Percentiles rank a stretch among this genome's conserved stretches.
Evolutionary conservation across 2,329 filamentous ascomycete species (phyloP).

Genomic region (Apiospora phragmitis): DNA sequence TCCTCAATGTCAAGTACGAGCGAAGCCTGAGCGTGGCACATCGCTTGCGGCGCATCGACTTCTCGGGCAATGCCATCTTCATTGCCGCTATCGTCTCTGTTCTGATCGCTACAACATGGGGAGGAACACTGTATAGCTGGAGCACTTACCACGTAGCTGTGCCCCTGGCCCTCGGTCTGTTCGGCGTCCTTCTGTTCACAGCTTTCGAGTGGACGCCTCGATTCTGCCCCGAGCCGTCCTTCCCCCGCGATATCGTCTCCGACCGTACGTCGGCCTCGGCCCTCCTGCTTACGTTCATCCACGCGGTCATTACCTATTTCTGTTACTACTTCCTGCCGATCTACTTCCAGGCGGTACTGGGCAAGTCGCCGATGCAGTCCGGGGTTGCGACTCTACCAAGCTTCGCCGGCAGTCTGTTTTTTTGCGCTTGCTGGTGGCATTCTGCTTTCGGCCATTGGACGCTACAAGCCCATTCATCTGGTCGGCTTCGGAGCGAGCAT

Average conservation of each 20-base stretch:
- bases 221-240: constrained; percentile 28
- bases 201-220: constrained; percentile 29
- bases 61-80: constrained; percentile 36
- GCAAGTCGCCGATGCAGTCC: constrained; percentile 15
- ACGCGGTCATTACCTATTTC: constrained; percentile 25
- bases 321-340: constrained; percentile 22
- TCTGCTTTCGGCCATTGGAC: neutral
- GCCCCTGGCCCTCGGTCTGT: constrained; percentile 39
- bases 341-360: constrained; percentile 23
- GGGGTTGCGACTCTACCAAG: constrained; percentile 21
- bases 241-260: constrained; percentile 42
- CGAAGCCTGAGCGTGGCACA: constrained; percentile 40
- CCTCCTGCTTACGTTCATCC: constrained; percentile 34
- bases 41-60: constrained; percentile 41
- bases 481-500: neutral
- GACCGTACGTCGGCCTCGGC: constrained; percentile 36
- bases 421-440: constrained; percentile 5
- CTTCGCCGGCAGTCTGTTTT: constrained; percentile 12
- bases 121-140: constrained; percentile 38
- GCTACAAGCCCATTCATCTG: neutral
- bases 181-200: constrained; percentile 37
- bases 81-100: constrained; percentile 33
- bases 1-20: constrained; percentile 24
- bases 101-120: constrained; percentile 37
- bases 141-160: constrained; percentile 31